phyloP scores from a whole-genome alignment of 108 stramenopile genomes.

The Epithemia pelagica region DNA sequence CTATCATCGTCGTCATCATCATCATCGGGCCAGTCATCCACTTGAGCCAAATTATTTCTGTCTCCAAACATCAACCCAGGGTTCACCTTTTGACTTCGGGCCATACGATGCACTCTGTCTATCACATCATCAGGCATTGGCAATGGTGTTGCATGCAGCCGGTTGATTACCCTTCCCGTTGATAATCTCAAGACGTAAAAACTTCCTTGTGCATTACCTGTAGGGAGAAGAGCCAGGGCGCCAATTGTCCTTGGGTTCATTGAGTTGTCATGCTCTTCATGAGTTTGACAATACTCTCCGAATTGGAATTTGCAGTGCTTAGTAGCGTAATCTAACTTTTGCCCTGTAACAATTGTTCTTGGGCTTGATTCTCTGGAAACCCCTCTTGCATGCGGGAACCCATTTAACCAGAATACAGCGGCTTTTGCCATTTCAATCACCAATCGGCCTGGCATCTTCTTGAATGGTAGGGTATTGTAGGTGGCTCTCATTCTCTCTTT shows the following conservation, averaged over 20 bases:
- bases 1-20: constrained; percentile 4
- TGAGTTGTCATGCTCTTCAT: constrained; percentile 27
- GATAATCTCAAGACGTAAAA: constrained; percentile 23
- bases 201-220: constrained; percentile 21
- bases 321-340: constrained; percentile 2
- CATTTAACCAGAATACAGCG: constrained; percentile 21
- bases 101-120: constrained; percentile 13
- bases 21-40: not conserved
- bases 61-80: not conserved
- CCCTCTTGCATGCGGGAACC: constrained; percentile 1
- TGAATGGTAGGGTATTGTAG: constrained; percentile 13
- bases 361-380: constrained; percentile 20
- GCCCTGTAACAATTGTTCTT: constrained; percentile 4
- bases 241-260: constrained; percentile 15
- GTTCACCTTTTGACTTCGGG: constrained; percentile 4
- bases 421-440: constrained; percentile 17
- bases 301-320: constrained; percentile 24
- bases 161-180: constrained; percentile 16
- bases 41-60: not conserved
- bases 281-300: constrained; percentile 27
- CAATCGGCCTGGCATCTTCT: constrained; percentile 12
- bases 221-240: constrained; percentile 24
- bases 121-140: constrained; percentile 37
- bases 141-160: constrained; percentile 10
- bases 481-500: constrained; percentile 28